These are phyloP conservation scores for Trichoderma sp. DNA, from an alignment of 2,329 filamentous ascomycete genomes.

Conservation along the genomic window DNA sequence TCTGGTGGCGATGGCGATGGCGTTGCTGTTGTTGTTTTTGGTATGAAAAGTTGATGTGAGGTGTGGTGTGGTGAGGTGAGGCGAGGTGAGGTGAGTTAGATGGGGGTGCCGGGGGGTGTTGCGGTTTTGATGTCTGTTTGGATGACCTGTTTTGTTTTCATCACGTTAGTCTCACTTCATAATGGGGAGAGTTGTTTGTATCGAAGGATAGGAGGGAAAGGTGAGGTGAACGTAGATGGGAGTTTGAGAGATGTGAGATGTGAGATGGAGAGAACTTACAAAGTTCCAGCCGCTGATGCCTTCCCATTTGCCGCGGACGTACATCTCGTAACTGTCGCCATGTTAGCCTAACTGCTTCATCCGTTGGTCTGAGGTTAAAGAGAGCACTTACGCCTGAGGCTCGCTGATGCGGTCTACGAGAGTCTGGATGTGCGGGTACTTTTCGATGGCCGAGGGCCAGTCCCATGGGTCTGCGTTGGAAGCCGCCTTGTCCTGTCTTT, in stretches of 20 bases:
- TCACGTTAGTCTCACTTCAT: background rate
- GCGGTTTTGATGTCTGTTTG: constrained; percentile 26
- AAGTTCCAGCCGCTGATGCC: constrained; percentile 25
- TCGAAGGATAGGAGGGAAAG: too few species aligned
- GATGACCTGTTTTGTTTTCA: constrained; percentile 6
- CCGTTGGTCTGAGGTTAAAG: too few species aligned
- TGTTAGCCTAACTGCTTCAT: background rate
- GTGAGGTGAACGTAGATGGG: background rate
- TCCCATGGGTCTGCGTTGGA: constrained; percentile 16
- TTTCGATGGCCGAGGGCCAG: constrained; percentile 14
- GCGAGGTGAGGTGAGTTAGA: background rate
- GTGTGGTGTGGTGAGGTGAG: too few species aligned
- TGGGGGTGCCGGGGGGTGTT: too few species aligned
- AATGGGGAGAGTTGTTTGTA: background rate
- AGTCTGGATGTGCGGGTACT: constrained; percentile 12
- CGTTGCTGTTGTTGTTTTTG: background rate
- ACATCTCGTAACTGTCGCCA: constrained; percentile 13
- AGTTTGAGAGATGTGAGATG: background rate
- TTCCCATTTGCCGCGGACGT: constrained; percentile 25
- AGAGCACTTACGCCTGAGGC: constrained; percentile 7
- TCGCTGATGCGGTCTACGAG: constrained; percentile 25
- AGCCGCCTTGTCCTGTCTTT: constrained; percentile 14
- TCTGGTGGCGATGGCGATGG: constrained; percentile 3
- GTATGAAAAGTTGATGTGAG: too few species aligned
- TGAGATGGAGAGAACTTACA: background rate